Base-by-base conservation (phyloP, 2,329 filamentous ascomycete species). In the Gliomastix tumulicola region DNA sequence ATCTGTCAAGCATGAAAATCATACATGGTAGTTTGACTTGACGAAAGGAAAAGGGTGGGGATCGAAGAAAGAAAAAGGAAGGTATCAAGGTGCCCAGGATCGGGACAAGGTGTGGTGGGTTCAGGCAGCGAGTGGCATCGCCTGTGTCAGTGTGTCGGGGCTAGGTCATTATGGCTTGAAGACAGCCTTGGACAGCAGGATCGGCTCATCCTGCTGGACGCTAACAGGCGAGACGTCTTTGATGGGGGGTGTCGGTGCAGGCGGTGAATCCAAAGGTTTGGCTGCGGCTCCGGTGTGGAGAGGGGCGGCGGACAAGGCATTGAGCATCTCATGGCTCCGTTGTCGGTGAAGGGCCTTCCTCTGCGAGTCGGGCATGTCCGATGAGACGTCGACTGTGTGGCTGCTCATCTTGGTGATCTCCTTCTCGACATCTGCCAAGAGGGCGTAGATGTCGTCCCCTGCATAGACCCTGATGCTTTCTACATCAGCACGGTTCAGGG, bases 401-500 rank as follows among this genome's bases (percentile, higher is more conserved):
- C n/a, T n/a, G n/a, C 53, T 53, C 50, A 65, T 59, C 39, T 55
- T 59, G 35, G 51, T 55, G 35, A 62, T 59, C 34, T 64, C 60
- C 32, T 57, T 51, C 54, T 84, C 79, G 12, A 84, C 80, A 44
- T 84, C 80, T 2, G 74, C 76, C 28, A 85, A 63, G 3, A 85
- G 65, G 3, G 75, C 71, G 44, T 79, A 83, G 8, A 86, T 72
- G 32, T 82, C 79, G 41, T 76, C 74, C 40, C 79, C 79, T 17
- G 78, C 79, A 44, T 84, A 84, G 45, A 84, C 70, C 17, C 75
- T 74, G 41, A 84, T 84, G 51, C 78, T 83, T 54, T 84, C 76
- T 25, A 77, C 66, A 17, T 68, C 68, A 11, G 56, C 49, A 30
- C 69, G 60, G 21, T 48, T 57, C 20, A 49, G 23, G 28, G 49